Evolutionary conservation across 768 basidiomycete species (phyloP), one percentile per base, ranked within the genome.

Genomic region (Clitopilus passeckerianus): DNA sequence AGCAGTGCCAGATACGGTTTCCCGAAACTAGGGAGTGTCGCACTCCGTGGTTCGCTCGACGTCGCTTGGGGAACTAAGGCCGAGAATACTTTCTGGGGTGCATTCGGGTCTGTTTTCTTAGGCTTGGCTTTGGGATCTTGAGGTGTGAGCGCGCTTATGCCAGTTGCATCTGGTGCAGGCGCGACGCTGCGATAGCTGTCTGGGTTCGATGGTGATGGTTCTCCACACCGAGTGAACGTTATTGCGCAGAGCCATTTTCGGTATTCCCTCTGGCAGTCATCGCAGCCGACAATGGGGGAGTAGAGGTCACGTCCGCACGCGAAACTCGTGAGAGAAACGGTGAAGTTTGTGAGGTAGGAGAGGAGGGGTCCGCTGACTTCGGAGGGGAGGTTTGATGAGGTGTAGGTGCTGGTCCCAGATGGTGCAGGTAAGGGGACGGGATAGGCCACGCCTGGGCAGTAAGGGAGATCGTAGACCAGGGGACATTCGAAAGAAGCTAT

Each of bases 221-320:
- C 91, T 14, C 81, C 78, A 61, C 93, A 95, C 23, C 93, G 83
- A 14, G 90, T 84, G 66, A 95, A 80, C 8, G 86, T 84, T 15
- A 87, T 73, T 20, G 83, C 69, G 71, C 93, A 95, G 34, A 90
- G 80, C 91, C 91, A 95, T 34, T 74, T 76, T 34, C 88, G 81
- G 69, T 95, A 95, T 22, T 83, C 84, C 20, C 71, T 70, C 62
- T 87, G 82, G 65, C 93, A 95, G 68, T 90, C 87, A 14, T 81
- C 78, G 66, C 93, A 95, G 3, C 84, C 83, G 24, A 90, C 83
- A 20, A 93, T 71, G 0, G 89, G 88, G 6, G 90, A 93, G 73
- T 93, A 95, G 57, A 77, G 67, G 67, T 93, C 91, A 27, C 90
- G 81, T 16, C 90, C 90, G 68, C 93, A 95, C 1, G 91, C 82